Evolutionary conservation across 208 protist species (phyloP), one percentile per base, ranked within the genome.

Genomic region (Histomonas meleagridis): DNA sequence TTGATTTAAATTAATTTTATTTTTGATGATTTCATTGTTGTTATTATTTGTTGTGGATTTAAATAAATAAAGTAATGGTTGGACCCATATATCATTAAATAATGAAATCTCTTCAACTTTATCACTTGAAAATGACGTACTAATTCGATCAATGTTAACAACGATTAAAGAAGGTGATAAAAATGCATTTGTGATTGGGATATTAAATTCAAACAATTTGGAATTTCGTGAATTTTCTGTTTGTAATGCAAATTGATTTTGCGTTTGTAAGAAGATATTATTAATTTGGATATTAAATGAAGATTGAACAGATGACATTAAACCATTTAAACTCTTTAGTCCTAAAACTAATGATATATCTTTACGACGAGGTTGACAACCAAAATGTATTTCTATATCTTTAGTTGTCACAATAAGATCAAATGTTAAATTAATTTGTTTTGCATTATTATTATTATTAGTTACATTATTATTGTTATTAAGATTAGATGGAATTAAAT

Each of bases 71-170:
- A 86, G 26, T 32, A 86, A 28, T 55, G 76, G 76, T 16, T 86
- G 76, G 18, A 86, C 32, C 76, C 76, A 86, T 38, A 86, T 46
- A 55, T 86, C 76, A 55, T 86, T 86, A 48, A 86, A 86, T n/a
- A 86, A 55, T 2, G 76, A 55, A 35, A 86, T 86, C 55, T 86
- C 76, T 86, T 86, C 76, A 26, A 86, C 38, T 86, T 86, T 86
- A 35, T 86, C 76, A 38, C 40, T 51, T 43, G 76, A 86, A 38
- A 86, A 51, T 26, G 76, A 55, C 2, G 46, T 38, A 9, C n/a
- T 18, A 16, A 86, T 55, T 38, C 55, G 51, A 0, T 28, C 23
- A 5, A 86, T 86, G 26, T 21, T 18, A 18, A 86, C 9, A 1
- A 48, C 16, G 10, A 86, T 16, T 0, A 38, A 26, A 35, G 1